Evolutionary conservation across 164 flowering plant genomes (phyloP).

Genomic region (Berberis thunbergii): DNA sequence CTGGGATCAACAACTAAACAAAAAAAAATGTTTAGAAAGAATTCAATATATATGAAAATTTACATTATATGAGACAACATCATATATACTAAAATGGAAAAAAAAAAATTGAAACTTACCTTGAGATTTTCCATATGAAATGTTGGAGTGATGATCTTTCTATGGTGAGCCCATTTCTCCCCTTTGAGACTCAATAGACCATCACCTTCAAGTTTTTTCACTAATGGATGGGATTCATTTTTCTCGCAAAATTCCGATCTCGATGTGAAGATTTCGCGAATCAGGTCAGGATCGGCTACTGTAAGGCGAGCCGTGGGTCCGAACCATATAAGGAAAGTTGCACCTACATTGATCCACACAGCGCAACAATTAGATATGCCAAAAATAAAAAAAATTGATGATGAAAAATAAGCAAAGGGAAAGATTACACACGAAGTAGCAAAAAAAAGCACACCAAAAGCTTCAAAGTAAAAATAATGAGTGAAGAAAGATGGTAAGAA

Average conservation of each 20-base stretch:
- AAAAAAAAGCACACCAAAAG: too few relatives aligned
- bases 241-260: constrained; percentile 82
- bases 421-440: too few relatives aligned
- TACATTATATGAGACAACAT: not conserved
- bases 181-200: constrained; percentile 93
- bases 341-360: constrained; percentile 37
- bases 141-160: constrained; percentile 79
- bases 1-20: constrained; percentile 70
- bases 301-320: constrained; percentile 85
- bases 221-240: constrained; percentile 72
- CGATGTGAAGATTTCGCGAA: constrained; percentile 68
- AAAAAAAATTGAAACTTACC: constrained; percentile 25
- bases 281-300: constrained; percentile 84
- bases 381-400: too few relatives aligned
- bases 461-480: too few relatives aligned
- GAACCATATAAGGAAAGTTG: constrained; percentile 94
- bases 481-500: too few relatives aligned
- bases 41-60: not conserved
- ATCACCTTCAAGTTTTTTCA: constrained; percentile 90
- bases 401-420: too few relatives aligned
- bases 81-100: constrained; percentile 1
- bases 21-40: too few relatives aligned
- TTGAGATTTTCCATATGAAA: constrained; percentile 96
- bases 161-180: constrained; percentile 95
- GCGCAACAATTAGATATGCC: not conserved